A percentile compares a stretch with the other conserved stretches of the same genome.
Conservation (phyloP, 169 alveolate species). For the Miamiensis avidus region DNA sequence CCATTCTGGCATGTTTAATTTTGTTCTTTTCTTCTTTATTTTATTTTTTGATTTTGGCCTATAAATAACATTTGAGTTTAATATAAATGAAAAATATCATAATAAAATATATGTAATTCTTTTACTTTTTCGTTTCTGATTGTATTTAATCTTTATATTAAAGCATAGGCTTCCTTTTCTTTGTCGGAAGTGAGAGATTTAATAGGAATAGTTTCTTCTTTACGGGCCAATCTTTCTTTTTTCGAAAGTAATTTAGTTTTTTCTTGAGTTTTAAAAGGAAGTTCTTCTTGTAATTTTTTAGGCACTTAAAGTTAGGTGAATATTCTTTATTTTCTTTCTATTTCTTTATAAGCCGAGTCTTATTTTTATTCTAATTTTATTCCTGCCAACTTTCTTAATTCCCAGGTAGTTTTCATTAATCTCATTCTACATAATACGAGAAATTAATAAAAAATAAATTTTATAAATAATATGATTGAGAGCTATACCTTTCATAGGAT, state of each 20-base stretch:
- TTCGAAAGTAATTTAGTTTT: conserved; percentile 62
- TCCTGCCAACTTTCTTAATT: conserved; percentile 83
- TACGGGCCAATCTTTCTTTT: conserved; percentile 56
- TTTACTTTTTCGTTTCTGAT: conserved; percentile 64
- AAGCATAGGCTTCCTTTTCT: conserved; percentile 77
- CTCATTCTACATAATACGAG: conserved; percentile 25
- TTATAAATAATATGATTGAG: neutral
- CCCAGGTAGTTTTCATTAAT: conserved; percentile 87
- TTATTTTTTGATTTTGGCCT: conserved; percentile 56
- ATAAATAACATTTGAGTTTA: conserved; percentile 42
- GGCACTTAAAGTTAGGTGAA: conserved; percentile 87
- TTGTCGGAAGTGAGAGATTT: conserved; percentile 60
- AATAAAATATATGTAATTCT: neutral
- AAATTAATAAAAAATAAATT: conserved; percentile 15
- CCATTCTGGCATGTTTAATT: conserved; percentile 48
- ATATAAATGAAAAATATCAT: conserved; percentile 5
- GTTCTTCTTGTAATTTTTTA: conserved; percentile 76
- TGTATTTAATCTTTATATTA: conserved; percentile 77
- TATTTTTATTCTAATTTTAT: conserved; percentile 70
- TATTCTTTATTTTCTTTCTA: conserved; percentile 79
- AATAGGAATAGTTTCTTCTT: conserved; percentile 59
- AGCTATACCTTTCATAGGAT: conserved; percentile 58
- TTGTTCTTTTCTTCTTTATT: conserved; percentile 49
- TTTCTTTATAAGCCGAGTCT: conserved; percentile 84
- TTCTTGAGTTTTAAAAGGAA: conserved; percentile 90